Conservation (phyloP, 2,329 filamentous ascomycete species). For the Volutella citrinella region DNA sequence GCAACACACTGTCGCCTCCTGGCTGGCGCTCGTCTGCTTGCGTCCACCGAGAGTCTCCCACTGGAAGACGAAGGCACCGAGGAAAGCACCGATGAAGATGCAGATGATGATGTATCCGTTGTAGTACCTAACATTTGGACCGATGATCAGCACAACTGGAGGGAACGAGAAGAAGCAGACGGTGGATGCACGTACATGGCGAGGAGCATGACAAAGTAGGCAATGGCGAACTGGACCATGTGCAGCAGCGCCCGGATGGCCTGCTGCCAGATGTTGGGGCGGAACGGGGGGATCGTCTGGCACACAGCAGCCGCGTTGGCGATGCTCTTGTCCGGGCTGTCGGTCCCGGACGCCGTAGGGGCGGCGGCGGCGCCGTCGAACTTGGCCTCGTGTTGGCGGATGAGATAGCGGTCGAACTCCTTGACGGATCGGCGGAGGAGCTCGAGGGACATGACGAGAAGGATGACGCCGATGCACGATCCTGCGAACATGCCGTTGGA, state of each 20-base stretch:
- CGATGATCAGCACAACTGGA: conserved; percentile 30
- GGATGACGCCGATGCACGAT: conserved; percentile 73
- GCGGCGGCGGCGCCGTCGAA: conserved; percentile 17
- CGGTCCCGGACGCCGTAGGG: conserved; percentile 11
- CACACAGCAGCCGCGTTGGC: conserved; percentile 6
- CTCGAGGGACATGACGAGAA: conserved; percentile 72
- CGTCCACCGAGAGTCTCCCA: conserved; percentile 55
- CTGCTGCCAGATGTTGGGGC: conserved; percentile 65
- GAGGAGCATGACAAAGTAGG: conserved; percentile 74
- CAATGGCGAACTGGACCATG: conserved; percentile 68
- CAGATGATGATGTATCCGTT: conserved; percentile 77
- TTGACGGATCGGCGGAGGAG: conserved; percentile 66
- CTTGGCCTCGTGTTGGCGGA: conserved; percentile 47
- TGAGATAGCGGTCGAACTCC: conserved; percentile 68
- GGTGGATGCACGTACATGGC: no score
- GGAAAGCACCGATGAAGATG: conserved; percentile 72
- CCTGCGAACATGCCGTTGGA: conserved; percentile 72
- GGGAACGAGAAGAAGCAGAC: background rate
- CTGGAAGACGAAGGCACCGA: conserved; percentile 71
- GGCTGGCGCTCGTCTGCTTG: conserved; percentile 31
- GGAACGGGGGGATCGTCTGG: conserved; percentile 34
- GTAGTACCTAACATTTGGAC: conserved; percentile 62
- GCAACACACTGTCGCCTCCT: conserved; percentile 40
- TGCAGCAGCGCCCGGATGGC: conserved; percentile 64
- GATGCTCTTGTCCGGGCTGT: conserved; percentile 19